Evolutionary conservation across 306 rosid genomes (phyloP).

Genomic region (Pyrus pyrifolia): DNA sequence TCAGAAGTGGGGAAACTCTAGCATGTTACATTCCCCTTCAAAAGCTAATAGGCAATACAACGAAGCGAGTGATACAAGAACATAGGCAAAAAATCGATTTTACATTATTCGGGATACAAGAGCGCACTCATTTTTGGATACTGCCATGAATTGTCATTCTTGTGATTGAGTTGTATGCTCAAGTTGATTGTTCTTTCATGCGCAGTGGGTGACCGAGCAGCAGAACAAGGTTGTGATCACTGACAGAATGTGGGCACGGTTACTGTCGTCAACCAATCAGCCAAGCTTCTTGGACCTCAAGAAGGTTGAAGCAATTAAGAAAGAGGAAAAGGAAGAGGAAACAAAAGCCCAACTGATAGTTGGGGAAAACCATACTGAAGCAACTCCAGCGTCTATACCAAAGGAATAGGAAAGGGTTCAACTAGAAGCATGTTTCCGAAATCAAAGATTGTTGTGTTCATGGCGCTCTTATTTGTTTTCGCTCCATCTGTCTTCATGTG

Average conservation of each 20-base stretch:
- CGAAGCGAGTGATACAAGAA: neutral
- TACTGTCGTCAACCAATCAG: slow-evolving; percentile 57
- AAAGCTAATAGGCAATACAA: neutral
- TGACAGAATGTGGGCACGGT: slow-evolving; percentile 76
- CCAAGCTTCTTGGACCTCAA: slow-evolving; percentile 50
- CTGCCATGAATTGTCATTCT: neutral
- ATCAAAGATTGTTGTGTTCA: neutral
- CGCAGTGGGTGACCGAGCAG: slow-evolving; percentile 47
- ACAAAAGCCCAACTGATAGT: neutral
- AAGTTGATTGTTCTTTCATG: neutral
- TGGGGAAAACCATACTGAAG: slow-evolving; percentile 12
- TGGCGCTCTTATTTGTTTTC: neutral
- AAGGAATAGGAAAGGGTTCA: neutral
- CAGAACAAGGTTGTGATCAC: slow-evolving; percentile 58
- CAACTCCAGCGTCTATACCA: neutral
- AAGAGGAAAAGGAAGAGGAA: slow-evolving; percentile 5
- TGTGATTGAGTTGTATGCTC: neutral
- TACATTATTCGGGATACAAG: neutral
- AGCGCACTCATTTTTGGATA: neutral
- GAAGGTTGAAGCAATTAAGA: slow-evolving; percentile 2
- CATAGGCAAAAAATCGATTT: neutral
- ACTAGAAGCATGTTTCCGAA: neutral
- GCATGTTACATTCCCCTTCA: too few relatives aligned
- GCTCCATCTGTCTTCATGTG: neutral
- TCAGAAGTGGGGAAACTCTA: neutral